A percentile compares a stretch with the other conserved stretches of the same genome.
phyloP scores from a whole-genome alignment of 2,329 filamentous ascomycete species.

The Calonectria hongkongensis region DNA sequence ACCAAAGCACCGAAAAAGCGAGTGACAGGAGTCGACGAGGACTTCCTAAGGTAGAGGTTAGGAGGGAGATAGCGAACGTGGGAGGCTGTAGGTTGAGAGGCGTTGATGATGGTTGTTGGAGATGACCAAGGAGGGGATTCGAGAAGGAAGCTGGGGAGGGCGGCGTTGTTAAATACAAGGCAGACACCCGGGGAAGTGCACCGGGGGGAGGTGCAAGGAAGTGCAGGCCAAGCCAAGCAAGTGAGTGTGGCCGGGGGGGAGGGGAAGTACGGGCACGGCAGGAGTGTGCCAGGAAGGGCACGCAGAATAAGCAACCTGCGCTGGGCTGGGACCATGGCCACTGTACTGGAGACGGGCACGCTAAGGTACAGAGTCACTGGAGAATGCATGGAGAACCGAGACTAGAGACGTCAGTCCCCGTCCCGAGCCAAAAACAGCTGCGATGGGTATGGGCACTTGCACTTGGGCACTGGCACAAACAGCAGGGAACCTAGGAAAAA shows the following conservation, averaged over 20 bases:
- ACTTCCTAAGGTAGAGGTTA: constrained; percentile 74
- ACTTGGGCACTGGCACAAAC: constrained; percentile 36
- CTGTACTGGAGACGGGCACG: constrained; percentile 33
- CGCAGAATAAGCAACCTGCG: constrained; percentile 27
- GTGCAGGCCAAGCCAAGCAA: constrained; percentile 33
- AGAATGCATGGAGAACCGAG: constrained; percentile 34
- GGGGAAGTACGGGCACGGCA: constrained; percentile 44
- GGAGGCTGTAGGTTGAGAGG: constrained; percentile 52
- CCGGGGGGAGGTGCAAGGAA: constrained; percentile 43
- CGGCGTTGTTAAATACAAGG: constrained; percentile 58
- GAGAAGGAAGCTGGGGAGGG: constrained; percentile 53
- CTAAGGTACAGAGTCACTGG: constrained; percentile 30
- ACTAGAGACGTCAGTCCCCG: constrained; percentile 26
- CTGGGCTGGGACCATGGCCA: constrained; percentile 27
- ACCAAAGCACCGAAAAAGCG: constrained; percentile 75
- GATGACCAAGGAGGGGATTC: constrained; percentile 54
- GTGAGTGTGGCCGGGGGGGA: constrained; percentile 41
- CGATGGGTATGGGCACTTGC: constrained; percentile 25
- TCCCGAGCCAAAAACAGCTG: constrained; percentile 28
- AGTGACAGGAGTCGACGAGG: constrained; percentile 85
- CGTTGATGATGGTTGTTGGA: constrained; percentile 52
- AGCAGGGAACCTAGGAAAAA: constrained; percentile 51
- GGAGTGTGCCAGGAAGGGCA: constrained; percentile 36
- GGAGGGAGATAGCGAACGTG: constrained; percentile 71
- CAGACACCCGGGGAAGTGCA: constrained; percentile 48